Evolutionary conservation across 2,329 filamentous ascomycete genomes (phyloP), one percentile per base, ranked within the genome.

Genomic region (Stachybotrys elegans): DNA sequence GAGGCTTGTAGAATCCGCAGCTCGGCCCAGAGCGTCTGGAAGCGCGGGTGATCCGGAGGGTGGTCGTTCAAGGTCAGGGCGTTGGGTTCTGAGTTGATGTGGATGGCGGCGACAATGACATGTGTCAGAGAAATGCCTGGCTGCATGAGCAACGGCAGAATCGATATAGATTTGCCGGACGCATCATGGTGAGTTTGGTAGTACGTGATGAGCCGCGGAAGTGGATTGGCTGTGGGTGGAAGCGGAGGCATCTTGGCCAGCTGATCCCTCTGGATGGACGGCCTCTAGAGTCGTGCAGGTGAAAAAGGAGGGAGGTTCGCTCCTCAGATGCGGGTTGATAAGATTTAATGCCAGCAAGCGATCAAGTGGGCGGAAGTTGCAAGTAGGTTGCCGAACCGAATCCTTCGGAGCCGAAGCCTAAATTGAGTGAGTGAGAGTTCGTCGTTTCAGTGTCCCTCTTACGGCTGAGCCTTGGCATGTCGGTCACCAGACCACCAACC

Each of bases 51-150:
- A n/a, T 77, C 68, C 0, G 88, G 88, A 0, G 73, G 72, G 59
- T 89, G 79, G 65, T 96, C 84, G 63, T 96, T 96, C 51, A 95
- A 77, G 0, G 83, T 88, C 54, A 92, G 76, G 46, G 80, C 73
- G 8, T 72, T 72, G 1, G 86, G 81, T 17, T 68, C 66, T 6
- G 76, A 72, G 62, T 93, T 91, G 54, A 96, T 70, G 65, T 96
- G 91, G 47, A 96, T 81, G 12, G 91, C 90, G 6, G 88, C 88
- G 40, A 96, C 68, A 54, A 95, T 91, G 47, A 95, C 74, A 66
- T 96, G 91, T 0, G 91, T 95, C 21, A 78, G 60, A 29, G 71
- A 62, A 49, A 79, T 73, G 44, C 62, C 61, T 5, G 70, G 57
- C 38, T 72, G 63, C 14, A 62, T 69, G 51, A 80, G 58, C 44